A percentile compares a stretch with the other conserved stretches of the same genome.
These are phyloP conservation scores for Pulveroboletus sp. DNA, from an alignment of 768 basidiomycete species.

Conservation along the genomic window DNA sequence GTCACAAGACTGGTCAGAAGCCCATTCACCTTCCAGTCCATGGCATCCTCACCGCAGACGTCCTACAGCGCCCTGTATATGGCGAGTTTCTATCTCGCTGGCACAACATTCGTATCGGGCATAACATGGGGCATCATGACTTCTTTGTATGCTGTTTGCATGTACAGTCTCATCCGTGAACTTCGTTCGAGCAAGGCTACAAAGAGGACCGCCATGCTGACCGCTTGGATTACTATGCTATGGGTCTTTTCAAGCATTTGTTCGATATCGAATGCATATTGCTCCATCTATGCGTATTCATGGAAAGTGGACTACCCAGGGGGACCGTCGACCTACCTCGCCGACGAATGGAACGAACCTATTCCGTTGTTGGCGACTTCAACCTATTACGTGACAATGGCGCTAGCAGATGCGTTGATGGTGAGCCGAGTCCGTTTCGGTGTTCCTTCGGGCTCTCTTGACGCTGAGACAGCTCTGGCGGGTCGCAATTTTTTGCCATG, in stretches of 20 bases:
- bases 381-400: background rate
- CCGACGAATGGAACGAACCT: background rate
- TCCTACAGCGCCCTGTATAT: background rate
- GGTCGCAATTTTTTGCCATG: background rate
- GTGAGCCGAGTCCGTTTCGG: background rate
- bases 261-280: background rate
- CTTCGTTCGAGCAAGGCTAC: background rate
- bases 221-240: background rate
- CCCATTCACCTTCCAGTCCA: background rate
- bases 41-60: background rate
- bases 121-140: constrained; percentile 2
- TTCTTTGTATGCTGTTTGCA: background rate
- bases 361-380: background rate
- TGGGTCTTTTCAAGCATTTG: background rate
- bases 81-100: background rate
- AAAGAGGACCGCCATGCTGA: background rate
- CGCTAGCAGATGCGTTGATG: background rate
- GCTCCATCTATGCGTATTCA: background rate
- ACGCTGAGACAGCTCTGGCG: background rate
- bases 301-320: constrained; percentile 4
- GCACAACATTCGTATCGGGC: constrained; percentile 2
- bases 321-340: background rate
- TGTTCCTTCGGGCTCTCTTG: background rate
- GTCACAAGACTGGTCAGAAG: no score
- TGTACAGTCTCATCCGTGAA: background rate